Percentiles rank a stretch among this genome's conserved stretches.
Evolutionary conservation across 83 land plant genomes (phyloP).

Genomic region (Picea abies): DNA sequence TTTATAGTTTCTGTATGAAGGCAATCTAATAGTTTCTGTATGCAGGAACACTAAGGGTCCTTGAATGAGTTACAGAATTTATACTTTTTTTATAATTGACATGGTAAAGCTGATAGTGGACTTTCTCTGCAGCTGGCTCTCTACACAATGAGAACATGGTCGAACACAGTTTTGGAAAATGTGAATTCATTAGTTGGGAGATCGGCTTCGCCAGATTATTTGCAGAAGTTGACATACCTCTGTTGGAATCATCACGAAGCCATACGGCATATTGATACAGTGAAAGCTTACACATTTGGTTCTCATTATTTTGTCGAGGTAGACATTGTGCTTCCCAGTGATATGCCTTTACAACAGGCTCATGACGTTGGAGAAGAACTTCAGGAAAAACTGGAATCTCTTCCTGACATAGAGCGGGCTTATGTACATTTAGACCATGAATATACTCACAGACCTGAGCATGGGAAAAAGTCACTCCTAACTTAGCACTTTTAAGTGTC

Average conservation of each 20-base stretch:
- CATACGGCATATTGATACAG: conserved; percentile 68
- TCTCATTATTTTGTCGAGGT: conserved; percentile 76
- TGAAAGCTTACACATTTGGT: conserved; percentile 72
- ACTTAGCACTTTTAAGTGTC: too few relatives aligned
- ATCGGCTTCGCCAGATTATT: conserved; percentile 64
- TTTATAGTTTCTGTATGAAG: neutral
- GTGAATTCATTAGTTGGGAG: conserved; percentile 65
- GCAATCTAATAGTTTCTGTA: neutral
- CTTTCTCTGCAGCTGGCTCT: conserved; percentile 50
- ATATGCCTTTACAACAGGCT: conserved; percentile 60
- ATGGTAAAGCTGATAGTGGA: neutral
- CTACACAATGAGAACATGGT: conserved; percentile 75
- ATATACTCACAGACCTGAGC: conserved; percentile 53
- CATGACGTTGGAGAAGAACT: conserved; percentile 57
- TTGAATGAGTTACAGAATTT: neutral
- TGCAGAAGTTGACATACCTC: conserved; percentile 66
- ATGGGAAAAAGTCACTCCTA: conserved; percentile 19
- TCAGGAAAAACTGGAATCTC: conserved; percentile 58
- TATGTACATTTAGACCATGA: conserved; percentile 72
- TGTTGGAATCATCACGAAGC: conserved; percentile 78
- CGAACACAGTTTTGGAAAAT: conserved; percentile 67
- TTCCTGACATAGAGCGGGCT: conserved; percentile 62
- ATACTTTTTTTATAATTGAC: conserved; percentile 3
- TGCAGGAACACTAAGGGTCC: neutral
- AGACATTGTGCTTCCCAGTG: conserved; percentile 65